phyloP scores from a whole-genome alignment of 495 filamentous ascomycete species.

The Penicillium turbatum region DNA sequence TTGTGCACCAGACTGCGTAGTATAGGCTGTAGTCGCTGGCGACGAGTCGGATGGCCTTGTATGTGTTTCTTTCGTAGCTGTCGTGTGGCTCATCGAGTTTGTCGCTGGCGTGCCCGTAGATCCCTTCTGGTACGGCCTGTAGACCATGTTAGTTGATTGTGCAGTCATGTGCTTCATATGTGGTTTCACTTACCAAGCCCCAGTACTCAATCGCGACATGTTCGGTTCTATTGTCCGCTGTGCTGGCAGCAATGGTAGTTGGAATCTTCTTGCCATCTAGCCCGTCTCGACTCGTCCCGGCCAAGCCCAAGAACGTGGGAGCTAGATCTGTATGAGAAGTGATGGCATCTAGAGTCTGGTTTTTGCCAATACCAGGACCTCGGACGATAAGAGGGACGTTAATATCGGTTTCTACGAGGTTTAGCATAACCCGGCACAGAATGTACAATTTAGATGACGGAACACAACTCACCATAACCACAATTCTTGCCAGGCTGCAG shows the following conservation, averaged over 20 bases:
- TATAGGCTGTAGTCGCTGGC: slow-evolving; percentile 49
- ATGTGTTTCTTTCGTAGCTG: slow-evolving; percentile 49
- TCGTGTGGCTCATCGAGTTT: slow-evolving; percentile 14
- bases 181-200: slow-evolving; percentile 38
- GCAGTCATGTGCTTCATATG: background rate
- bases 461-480: slow-evolving; percentile 59
- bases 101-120: slow-evolving; percentile 31
- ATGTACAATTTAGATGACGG: slow-evolving; percentile 33
- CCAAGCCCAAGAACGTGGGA: slow-evolving; percentile 55
- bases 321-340: slow-evolving; percentile 65
- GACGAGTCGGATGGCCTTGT: slow-evolving; percentile 55
- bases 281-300: slow-evolving; percentile 35
- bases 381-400: slow-evolving; percentile 59
- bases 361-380: slow-evolving; percentile 52
- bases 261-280: slow-evolving; percentile 54
- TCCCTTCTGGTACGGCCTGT: slow-evolving; percentile 47
- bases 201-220: slow-evolving; percentile 61
- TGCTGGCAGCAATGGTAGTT: slow-evolving; percentile 27
- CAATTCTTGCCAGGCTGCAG: slow-evolving; percentile 65
- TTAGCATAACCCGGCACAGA: background rate
- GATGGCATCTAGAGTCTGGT: slow-evolving; percentile 45
- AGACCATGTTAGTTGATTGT: background rate
- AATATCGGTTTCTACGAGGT: slow-evolving; percentile 55
- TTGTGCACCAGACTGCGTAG: slow-evolving; percentile 59
- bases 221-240: slow-evolving; percentile 43